Evolutionary conservation across 331 rosid species (phyloP).

Genomic region (Acacia pycnantha): DNA sequence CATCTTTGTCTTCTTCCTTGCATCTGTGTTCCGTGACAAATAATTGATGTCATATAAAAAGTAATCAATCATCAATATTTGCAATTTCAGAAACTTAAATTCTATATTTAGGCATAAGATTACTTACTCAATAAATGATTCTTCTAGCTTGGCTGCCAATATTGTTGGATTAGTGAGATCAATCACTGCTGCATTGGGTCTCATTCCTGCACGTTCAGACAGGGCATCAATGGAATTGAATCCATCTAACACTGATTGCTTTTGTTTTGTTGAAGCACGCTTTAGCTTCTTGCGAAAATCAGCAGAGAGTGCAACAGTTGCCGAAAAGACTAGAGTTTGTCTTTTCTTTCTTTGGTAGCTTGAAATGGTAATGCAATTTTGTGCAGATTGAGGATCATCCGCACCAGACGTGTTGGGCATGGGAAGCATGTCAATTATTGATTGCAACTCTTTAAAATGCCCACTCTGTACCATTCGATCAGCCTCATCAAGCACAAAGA

Average conservation of each 20-base stretch:
- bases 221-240: slow-evolving; percentile 84
- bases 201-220: slow-evolving; percentile 91
- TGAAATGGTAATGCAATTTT: slow-evolving; percentile 51
- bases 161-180: slow-evolving; percentile 82
- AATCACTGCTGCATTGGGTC: slow-evolving; percentile 81
- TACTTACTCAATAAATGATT: slow-evolving; percentile 90
- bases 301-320: slow-evolving; percentile 83
- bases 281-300: slow-evolving; percentile 94
- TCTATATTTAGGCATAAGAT: slow-evolving; percentile 25
- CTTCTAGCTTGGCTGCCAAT: slow-evolving; percentile 81
- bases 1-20: slow-evolving; percentile 93
- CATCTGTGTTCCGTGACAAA: slow-evolving; percentile 61
- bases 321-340: slow-evolving; percentile 96
- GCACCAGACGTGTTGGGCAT: slow-evolving; percentile 41
- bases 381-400: slow-evolving; percentile 46
- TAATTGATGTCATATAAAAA: slow-evolving; percentile 6
- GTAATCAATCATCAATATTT: not conserved
- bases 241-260: slow-evolving; percentile 57
- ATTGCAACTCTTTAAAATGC: slow-evolving; percentile 88
- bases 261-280: slow-evolving; percentile 55
- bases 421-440: slow-evolving; percentile 95
- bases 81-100: slow-evolving; percentile 23
- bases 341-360: slow-evolving; percentile 83
- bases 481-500: slow-evolving; percentile 97
- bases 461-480: slow-evolving; percentile 95